Base-by-base conservation (phyloP, 129 eudicot species). In the Flaveria sonorensis region DNA sequence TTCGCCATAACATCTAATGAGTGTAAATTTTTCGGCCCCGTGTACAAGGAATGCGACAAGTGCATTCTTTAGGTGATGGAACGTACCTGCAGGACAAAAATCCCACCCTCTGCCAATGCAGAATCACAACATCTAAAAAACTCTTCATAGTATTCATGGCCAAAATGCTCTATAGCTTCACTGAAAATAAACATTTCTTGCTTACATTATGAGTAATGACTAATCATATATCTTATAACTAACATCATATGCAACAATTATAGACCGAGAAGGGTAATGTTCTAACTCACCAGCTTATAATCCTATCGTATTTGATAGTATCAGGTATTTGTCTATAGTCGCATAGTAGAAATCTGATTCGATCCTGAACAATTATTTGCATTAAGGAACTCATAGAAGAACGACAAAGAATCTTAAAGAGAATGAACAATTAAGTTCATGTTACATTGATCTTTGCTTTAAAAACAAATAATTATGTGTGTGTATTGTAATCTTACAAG, bases 151-250 rank as follows among this genome's bases (percentile, higher is more conserved):
- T 60, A 89, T 70, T 89, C 96, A 77, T 92, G 93, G 6, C 97
- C 97, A 56, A 92, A 91, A 47, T 87, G 88, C 86, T 92, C 97
- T 83, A 92, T 69, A 88, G 85, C 85, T 89, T 86, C 96, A 81
- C 97, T 90, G 85, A 61, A 72, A 69, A 50, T 43, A 11, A 1
- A 10, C 6, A 68, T 18, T 42, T 16, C 10, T 45, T 43, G 18
- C 21, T 64, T 64, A 30, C 47, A 64, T 32, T 55, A 55, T 19
- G 26, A 18, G 26, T 55, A 64, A 15, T 2, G 11, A 32, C 20
- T 60, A 60, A 24, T 16, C 15, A 15, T 30, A 55, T 55, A 45
- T 16, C 40, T 60, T 60, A 1, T 26, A 36, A 16, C 26, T 20
- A 32, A 24, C 8, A 28, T 61, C n/a, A 1, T 7, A 36, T 8